phyloP scores from a whole-genome alignment of 169 alveolate genomes.

The Theileria orientalis region DNA sequence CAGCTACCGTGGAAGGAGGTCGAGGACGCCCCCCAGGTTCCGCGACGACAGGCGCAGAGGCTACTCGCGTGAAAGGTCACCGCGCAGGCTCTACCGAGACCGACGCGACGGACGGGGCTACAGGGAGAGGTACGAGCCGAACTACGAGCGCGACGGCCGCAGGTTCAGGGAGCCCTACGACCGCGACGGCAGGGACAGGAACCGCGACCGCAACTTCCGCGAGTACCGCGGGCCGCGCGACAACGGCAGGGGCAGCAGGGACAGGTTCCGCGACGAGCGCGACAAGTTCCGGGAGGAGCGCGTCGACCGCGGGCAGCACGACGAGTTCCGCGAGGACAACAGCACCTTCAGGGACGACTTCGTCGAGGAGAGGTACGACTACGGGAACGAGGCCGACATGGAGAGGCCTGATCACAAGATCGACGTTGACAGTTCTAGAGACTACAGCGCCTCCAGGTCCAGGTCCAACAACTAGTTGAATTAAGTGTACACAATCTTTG shows the following conservation, averaged over 20 bases:
- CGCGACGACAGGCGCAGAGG: constrained; percentile 38
- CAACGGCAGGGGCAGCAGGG: constrained; percentile 4
- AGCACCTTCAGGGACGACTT: neutral
- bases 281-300: constrained; percentile 17
- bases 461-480: constrained; percentile 1
- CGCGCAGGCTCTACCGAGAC: constrained; percentile 14
- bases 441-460: constrained; percentile 5
- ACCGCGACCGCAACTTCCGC: constrained; percentile 2
- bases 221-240: constrained; percentile 15
- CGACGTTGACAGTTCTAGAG: constrained; percentile 4
- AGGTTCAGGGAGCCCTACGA: constrained; percentile 1
- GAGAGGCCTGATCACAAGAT: neutral
- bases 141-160: neutral
- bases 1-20: constrained; percentile 12
- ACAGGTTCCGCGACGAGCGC: constrained; percentile 25
- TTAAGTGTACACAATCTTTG: too few relatives aligned
- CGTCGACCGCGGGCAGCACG: neutral
- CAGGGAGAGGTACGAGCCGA: constrained; percentile 10
- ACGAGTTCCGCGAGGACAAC: neutral
- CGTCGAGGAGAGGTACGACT: neutral
- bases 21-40: constrained; percentile 51
- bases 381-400: neutral
- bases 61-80: constrained; percentile 34
- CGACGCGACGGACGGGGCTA: constrained; percentile 21
- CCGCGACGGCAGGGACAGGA: constrained; percentile 9